phyloP scores from a whole-genome alignment of 2,329 filamentous ascomycete species.

The Phaeosphaeria sp. region DNA sequence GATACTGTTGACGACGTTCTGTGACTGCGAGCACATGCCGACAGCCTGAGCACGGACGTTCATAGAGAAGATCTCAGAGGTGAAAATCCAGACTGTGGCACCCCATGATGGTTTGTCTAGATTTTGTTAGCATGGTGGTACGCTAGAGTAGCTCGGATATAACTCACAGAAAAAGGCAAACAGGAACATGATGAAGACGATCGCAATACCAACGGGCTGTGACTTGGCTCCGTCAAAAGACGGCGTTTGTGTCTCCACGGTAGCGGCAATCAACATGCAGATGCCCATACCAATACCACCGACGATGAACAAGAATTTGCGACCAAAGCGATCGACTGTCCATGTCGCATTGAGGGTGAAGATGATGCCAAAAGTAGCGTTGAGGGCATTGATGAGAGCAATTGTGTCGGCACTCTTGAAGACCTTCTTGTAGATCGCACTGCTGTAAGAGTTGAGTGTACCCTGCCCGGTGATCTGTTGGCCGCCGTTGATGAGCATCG shows the following conservation, averaged over 20 bases:
- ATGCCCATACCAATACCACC: conserved; percentile 72
- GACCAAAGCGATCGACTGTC: conserved; percentile 75
- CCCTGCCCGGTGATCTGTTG: conserved; percentile 77
- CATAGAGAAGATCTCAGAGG: conserved; percentile 72
- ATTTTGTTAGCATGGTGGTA: conserved; percentile 29
- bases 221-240: conserved; percentile 61
- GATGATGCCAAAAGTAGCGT: conserved; percentile 74
- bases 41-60: conserved; percentile 75
- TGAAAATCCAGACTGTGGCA: conserved; percentile 75
- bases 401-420: conserved; percentile 64
- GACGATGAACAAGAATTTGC: conserved; percentile 72
- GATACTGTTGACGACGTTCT: conserved; percentile 70
- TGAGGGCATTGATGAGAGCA: conserved; percentile 76
- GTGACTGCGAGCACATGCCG: conserved; percentile 66
- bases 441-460: conserved; percentile 75
- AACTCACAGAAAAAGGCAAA: conserved; percentile 67
- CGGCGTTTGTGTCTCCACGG: conserved; percentile 66
- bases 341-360: conserved; percentile 77
- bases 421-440: conserved; percentile 76
- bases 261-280: conserved; percentile 72
- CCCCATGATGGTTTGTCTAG: conserved; percentile 73
- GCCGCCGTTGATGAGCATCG: conserved; percentile 71
- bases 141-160: neutral
- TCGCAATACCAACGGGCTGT: conserved; percentile 68
- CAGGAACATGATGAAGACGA: conserved; percentile 71